phyloP scores from a whole-genome alignment of 148 eudicot genomes.

The Cornus suecica region DNA sequence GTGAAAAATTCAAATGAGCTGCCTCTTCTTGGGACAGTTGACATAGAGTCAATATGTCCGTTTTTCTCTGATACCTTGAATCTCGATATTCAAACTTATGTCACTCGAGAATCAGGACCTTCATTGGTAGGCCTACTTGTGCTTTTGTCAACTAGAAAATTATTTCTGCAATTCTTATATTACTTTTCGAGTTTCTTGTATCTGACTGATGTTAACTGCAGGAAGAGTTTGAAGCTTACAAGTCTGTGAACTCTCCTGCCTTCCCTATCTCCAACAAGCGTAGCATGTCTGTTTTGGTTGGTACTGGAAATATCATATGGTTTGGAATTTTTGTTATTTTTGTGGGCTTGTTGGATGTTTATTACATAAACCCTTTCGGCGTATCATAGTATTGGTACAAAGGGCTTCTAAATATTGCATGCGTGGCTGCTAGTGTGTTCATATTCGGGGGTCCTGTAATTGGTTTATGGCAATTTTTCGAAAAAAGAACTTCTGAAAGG shows the following conservation, averaged over 20 bases:
- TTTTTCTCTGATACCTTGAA: conserved; percentile 44
- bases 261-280: conserved; percentile 30
- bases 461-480: conserved; percentile 78
- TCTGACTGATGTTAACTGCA: conserved; percentile 27
- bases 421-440: conserved; percentile 71
- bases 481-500: conserved; percentile 28
- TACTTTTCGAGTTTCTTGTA: background rate
- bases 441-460: conserved; percentile 67
- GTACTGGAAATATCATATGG: conserved; percentile 81
- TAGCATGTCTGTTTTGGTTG: conserved; percentile 68
- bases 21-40: conserved; percentile 57
- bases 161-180: background rate
- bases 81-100: conserved; percentile 71
- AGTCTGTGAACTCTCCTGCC: conserved; percentile 27
- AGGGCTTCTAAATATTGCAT: conserved; percentile 63
- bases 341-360: conserved; percentile 46
- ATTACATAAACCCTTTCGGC: conserved; percentile 54
- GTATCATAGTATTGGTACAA: conserved; percentile 72
- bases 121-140: conserved; percentile 40
- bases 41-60: conserved; percentile 56
- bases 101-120: conserved; percentile 75
- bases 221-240: conserved; percentile 58
- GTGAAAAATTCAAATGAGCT: conserved; percentile 62
- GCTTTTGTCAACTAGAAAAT: background rate
- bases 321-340: conserved; percentile 52